Percentiles rank a stretch among this genome's conserved stretches.
Evolutionary conservation across 768 basidiomycete species (phyloP).

Genomic region (Mycena albidolilacea): DNA sequence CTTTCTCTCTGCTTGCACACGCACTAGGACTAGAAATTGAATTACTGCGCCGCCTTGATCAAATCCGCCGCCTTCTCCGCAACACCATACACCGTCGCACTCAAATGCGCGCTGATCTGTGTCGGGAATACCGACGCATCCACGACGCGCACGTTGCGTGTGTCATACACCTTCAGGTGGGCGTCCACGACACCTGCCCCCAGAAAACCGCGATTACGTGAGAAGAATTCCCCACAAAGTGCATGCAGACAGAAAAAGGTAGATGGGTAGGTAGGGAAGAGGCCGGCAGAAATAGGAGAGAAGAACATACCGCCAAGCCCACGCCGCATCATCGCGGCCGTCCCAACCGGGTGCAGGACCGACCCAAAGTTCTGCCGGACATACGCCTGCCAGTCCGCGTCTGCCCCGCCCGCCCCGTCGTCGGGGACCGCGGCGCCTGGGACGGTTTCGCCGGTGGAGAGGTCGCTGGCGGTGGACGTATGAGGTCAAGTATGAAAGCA

Average conservation of each 20-base stretch:
- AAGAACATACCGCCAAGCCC: slow-evolving; percentile 52
- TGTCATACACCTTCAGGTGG: slow-evolving; percentile 62
- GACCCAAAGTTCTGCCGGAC: slow-evolving; percentile 56
- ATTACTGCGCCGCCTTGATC: slow-evolving; percentile 56
- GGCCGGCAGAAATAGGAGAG: neutral
- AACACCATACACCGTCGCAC: slow-evolving; percentile 63
- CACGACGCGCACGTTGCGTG: slow-evolving; percentile 63
- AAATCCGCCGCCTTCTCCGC: slow-evolving; percentile 69
- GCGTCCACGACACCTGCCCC: slow-evolving; percentile 61
- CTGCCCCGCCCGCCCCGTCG: slow-evolving; percentile 57
- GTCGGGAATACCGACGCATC: slow-evolving; percentile 65
- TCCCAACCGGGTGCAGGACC: slow-evolving; percentile 64
- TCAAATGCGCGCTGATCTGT: slow-evolving; percentile 62
- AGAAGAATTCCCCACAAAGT: too few species aligned
- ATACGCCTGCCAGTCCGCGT: slow-evolving; percentile 61
- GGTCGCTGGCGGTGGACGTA: slow-evolving; percentile 31
- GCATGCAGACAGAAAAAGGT: neutral
- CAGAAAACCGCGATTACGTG: slow-evolving; percentile 7
- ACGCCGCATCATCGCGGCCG: slow-evolving; percentile 57
- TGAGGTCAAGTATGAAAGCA: too few species aligned
- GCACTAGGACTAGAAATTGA: neutral
- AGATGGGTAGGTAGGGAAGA: neutral
- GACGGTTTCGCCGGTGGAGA: slow-evolving; percentile 58
- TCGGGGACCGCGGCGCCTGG: slow-evolving; percentile 61
- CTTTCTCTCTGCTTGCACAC: neutral